phyloP scores from a whole-genome alignment of 2,329 filamentous ascomycete genomes.

The Dactylellina haptotyla region DNA sequence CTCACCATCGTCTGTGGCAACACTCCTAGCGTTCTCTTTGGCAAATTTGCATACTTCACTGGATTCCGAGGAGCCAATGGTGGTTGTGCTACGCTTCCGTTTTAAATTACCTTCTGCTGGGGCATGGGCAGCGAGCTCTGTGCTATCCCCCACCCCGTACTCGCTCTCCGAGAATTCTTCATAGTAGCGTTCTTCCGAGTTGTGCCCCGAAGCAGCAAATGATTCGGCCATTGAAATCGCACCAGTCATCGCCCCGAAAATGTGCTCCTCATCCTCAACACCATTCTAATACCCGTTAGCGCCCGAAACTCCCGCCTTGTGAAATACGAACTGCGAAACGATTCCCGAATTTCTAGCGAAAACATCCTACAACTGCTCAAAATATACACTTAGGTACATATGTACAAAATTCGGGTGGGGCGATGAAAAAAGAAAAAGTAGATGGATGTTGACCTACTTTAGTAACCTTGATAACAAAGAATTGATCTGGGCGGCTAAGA shows the following conservation, averaged over 20 bases:
- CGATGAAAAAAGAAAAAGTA: not conserved
- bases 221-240: conserved; percentile 52
- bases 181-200: conserved; percentile 45
- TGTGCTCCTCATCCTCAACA: conserved; percentile 44
- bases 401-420: too few relatives aligned
- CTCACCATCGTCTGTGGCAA: too few relatives aligned
- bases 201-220: conserved; percentile 23
- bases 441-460: conserved; percentile 7
- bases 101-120: conserved; percentile 31
- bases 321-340: not conserved
- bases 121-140: conserved; percentile 1
- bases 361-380: not conserved
- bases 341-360: conserved; percentile 18
- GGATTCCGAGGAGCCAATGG: not conserved
- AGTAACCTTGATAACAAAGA: conserved; percentile 47
- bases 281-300: conserved; percentile 48
- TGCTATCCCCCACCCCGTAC: not conserved
- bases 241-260: conserved; percentile 44
- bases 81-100: conserved; percentile 45
- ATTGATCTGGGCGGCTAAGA: conserved; percentile 39
- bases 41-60: not conserved
- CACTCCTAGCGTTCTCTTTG: not conserved
- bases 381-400: too few relatives aligned
- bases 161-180: conserved; percentile 32
- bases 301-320: conserved; percentile 17